A percentile compares a stretch with the other conserved stretches of the same genome.
These are phyloP conservation scores for Neurospora crassa DNA, from an alignment of 2,329 filamentous ascomycete species.

Conservation along the genomic window DNA sequence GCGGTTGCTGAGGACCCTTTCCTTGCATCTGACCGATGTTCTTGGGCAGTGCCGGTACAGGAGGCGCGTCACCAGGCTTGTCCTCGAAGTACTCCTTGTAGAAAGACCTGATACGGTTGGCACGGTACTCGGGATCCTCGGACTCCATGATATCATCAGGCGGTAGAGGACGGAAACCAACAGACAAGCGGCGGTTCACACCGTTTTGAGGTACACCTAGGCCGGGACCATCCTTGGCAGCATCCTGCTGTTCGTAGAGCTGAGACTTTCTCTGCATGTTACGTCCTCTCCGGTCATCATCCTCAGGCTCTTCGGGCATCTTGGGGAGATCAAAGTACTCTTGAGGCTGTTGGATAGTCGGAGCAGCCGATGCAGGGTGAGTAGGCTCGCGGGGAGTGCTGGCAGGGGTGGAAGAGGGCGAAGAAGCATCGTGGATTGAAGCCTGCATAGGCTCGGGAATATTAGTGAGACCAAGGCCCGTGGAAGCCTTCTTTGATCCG, in stretches of 20 bases:
- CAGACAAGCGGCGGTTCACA: conserved; percentile 51
- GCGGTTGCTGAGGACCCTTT: conserved; percentile 9
- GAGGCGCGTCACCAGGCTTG: conserved; percentile 37
- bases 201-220: conserved; percentile 44
- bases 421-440: conserved; percentile 11
- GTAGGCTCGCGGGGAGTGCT: conserved; percentile 7
- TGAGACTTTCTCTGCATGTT: conserved; percentile 22
- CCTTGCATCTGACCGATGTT: conserved; percentile 2
- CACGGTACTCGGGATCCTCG: conserved; percentile 87
- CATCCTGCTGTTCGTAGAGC: conserved; percentile 22
- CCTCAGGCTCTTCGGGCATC: conserved; percentile 9
- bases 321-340: conserved; percentile 22
- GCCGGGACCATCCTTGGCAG: conserved; percentile 22
- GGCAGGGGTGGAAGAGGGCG: conserved; percentile 8
- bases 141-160: conserved; percentile 68
- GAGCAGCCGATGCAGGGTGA: conserved; percentile 14
- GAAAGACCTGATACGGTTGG: conserved; percentile 95
- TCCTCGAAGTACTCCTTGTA: conserved; percentile 99
- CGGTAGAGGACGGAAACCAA: conserved; percentile 75
- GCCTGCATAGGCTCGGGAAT: conserved; percentile 10
- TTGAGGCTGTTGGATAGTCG: conserved; percentile 22
- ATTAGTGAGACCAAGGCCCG: conserved; percentile 13
- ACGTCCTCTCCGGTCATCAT: conserved; percentile 26
- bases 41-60: conserved; percentile 25
- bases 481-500: conserved; percentile 5